phyloP scores from a whole-genome alignment of 768 basidiomycete species.

The Pleurotus tuoliensis region DNA sequence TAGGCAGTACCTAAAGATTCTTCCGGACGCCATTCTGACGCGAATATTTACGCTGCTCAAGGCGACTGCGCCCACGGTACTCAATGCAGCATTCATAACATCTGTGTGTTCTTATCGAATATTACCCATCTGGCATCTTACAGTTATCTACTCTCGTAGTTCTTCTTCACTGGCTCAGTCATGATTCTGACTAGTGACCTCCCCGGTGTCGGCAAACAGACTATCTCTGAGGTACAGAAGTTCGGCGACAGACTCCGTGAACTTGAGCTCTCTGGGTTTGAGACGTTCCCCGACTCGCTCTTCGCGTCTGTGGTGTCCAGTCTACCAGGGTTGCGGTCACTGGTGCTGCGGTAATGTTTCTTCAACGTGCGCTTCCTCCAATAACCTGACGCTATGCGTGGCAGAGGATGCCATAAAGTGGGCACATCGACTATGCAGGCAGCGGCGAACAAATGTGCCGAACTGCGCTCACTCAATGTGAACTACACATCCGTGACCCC shows the following conservation, averaged over 20 bases:
- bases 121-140: neutral
- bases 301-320: slow-evolving; percentile 48
- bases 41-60: slow-evolving; percentile 50
- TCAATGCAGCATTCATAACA: slow-evolving; percentile 52
- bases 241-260: slow-evolving; percentile 35
- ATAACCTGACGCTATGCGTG: slow-evolving; percentile 7
- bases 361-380: neutral
- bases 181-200: slow-evolving; percentile 44
- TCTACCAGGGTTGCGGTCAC: slow-evolving; percentile 38
- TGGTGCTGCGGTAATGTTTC: slow-evolving; percentile 50
- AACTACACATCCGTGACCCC: slow-evolving; percentile 59
- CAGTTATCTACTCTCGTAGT: slow-evolving; percentile 26
- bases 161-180: slow-evolving; percentile 53
- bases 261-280: slow-evolving; percentile 49
- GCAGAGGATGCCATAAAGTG: slow-evolving; percentile 59
- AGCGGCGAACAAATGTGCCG: slow-evolving; percentile 35
- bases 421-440: slow-evolving; percentile 44
- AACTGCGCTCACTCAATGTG: slow-evolving; percentile 48
- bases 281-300: slow-evolving; percentile 44
- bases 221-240: slow-evolving; percentile 40
- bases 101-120: slow-evolving; percentile 33
- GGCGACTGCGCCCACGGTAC: slow-evolving; percentile 43
- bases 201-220: slow-evolving; percentile 48
- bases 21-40: slow-evolving; percentile 52
- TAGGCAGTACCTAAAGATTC: slow-evolving; percentile 33